A percentile compares a stretch with the other conserved stretches of the same genome.
Evolutionary conservation across 257 asterid species (phyloP).

Genomic region (Solanum virginianum): DNA sequence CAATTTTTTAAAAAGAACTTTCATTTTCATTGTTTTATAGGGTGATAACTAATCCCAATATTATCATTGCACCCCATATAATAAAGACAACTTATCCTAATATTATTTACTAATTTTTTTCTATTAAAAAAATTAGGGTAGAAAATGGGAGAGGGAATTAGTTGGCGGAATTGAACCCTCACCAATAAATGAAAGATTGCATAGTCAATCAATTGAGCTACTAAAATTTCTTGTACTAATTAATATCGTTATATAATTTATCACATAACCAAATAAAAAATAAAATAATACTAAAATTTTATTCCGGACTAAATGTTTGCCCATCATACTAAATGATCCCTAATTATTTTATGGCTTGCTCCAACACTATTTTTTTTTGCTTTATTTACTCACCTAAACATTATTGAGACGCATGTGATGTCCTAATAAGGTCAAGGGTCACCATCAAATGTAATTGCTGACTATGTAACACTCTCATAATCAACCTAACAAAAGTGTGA

Average conservation of each 20-base stretch:
- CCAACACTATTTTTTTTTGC: neutral
- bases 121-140: neutral
- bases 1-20: too few relatives aligned
- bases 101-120: neutral
- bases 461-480: neutral
- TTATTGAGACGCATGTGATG: neutral
- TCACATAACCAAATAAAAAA: neutral
- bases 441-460: neutral
- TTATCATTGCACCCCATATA: neutral
- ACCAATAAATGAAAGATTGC: neutral
- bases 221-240: too few relatives aligned
- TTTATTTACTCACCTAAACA: neutral
- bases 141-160: neutral
- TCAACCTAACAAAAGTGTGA: neutral
- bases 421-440: neutral
- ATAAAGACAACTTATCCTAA: too few relatives aligned
- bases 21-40: too few relatives aligned
- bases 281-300: neutral
- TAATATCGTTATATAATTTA: neutral
- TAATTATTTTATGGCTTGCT: neutral
- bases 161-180: neutral
- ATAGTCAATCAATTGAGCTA: too few relatives aligned
- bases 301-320: neutral
- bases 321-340: neutral
- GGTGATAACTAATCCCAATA: too few relatives aligned